phyloP scores from a whole-genome alignment of 2,329 filamentous ascomycete species.

The Exserohilum rostratum region DNA sequence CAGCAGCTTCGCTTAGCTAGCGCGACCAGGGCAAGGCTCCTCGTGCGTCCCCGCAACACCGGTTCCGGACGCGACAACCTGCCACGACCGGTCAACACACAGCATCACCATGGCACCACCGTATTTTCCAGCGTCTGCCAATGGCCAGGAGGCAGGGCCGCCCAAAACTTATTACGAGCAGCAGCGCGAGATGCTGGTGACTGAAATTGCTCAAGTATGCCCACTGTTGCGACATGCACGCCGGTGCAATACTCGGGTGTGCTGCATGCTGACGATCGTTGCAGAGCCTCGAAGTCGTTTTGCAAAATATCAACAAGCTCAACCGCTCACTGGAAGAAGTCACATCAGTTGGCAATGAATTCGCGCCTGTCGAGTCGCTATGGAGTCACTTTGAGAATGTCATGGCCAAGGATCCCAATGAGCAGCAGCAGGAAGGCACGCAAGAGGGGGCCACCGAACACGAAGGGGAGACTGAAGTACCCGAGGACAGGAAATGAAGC shows the following conservation, averaged over 20 bases:
- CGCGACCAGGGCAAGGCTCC: conserved; percentile 4
- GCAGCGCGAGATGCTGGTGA: conserved; percentile 73
- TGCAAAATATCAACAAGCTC: conserved; percentile 94
- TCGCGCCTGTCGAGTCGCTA: conserved; percentile 92
- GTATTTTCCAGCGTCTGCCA: conserved; percentile 23
- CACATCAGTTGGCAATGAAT: conserved; percentile 93
- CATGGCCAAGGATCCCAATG: conserved; percentile 75
- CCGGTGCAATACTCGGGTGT: conserved; percentile 6
- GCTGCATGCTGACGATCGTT: not conserved
- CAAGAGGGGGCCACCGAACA: conserved; percentile 33
- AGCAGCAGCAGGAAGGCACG: conserved; percentile 24
- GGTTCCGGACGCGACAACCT: conserved; percentile 14
- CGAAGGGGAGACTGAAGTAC: conserved; percentile 26
- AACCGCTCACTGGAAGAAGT: conserved; percentile 92
- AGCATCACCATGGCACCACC: conserved; percentile 28
- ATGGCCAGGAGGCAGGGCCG: conserved; percentile 22
- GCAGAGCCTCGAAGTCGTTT: conserved; percentile 81
- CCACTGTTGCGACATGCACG: not conserved
- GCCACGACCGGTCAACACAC: conserved; percentile 1
- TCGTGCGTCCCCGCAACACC: conserved; percentile 12
- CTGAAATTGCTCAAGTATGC: conserved; percentile 72
- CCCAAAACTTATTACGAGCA: conserved; percentile 70
- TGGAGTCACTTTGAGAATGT: conserved; percentile 98
- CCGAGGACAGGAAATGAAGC: conserved; percentile 28
- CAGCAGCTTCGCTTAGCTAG: conserved; percentile 27